A percentile compares a stretch with the other conserved stretches of the same genome.
Conservation (phyloP, 179 eudicot genomes). For the Beta lomatogona region DNA sequence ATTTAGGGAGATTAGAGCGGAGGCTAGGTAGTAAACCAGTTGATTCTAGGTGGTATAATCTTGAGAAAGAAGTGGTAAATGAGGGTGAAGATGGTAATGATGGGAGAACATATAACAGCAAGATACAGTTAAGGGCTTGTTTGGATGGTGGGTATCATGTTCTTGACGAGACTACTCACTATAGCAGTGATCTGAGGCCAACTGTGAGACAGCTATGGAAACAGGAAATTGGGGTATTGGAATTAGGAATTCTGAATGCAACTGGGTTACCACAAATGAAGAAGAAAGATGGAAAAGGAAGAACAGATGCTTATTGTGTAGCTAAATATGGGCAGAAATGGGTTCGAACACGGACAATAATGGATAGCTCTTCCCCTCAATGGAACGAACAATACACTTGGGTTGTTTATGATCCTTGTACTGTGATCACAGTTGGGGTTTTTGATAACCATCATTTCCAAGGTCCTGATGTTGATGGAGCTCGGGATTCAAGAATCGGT, state of each 20-base stretch:
- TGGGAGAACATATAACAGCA: constrained; percentile 16
- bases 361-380: constrained; percentile 33
- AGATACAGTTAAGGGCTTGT: constrained; percentile 34
- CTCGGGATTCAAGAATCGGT: constrained; percentile 37
- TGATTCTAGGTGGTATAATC: constrained; percentile 33
- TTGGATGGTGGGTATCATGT: constrained; percentile 43
- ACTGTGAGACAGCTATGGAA: constrained; percentile 40
- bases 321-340: constrained; percentile 48
- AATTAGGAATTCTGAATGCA: constrained; percentile 38
- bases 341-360: constrained; percentile 41
- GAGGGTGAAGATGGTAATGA: neutral
- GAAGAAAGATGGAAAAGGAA: constrained; percentile 21
- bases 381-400: constrained; percentile 53
- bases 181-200: constrained; percentile 34
- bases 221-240: constrained; percentile 32
- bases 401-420: constrained; percentile 46
- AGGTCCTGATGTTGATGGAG: neutral
- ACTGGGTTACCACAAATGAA: constrained; percentile 31
- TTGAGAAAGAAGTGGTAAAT: constrained; percentile 14
- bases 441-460: constrained; percentile 42
- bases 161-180: constrained; percentile 31
- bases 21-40: constrained; percentile 27
- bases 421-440: constrained; percentile 39
- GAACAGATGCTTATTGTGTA: constrained; percentile 48
- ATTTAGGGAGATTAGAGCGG: constrained; percentile 29